phyloP scores from a whole-genome alignment of 192 early-diverging fungal genomes.

The Podila epicladia region DNA sequence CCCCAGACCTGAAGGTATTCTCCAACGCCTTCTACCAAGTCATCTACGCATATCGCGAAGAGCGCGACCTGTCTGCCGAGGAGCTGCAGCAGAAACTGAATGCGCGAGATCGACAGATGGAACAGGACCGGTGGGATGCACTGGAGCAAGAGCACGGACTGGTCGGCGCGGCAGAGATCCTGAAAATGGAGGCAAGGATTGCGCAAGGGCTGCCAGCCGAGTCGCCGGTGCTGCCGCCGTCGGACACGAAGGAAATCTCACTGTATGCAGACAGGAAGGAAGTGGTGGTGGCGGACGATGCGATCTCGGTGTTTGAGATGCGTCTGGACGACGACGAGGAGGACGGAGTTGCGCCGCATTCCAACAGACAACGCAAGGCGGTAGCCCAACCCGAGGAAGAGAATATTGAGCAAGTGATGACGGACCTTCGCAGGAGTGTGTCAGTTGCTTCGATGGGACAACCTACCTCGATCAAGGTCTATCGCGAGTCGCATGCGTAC shows the following conservation, averaged over 20 bases:
- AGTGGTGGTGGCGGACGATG: constrained; percentile 38
- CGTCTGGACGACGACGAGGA: constrained; percentile 17
- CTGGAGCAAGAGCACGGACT: constrained; percentile 29
- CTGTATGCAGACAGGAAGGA: constrained; percentile 43
- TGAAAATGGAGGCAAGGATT: constrained; percentile 31
- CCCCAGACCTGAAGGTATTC: constrained; percentile 16
- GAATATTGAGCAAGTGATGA: constrained; percentile 23
- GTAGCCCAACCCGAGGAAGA: constrained; percentile 16
- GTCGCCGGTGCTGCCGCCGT: constrained; percentile 12
- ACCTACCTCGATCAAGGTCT: background rate
- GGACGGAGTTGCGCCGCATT: background rate
- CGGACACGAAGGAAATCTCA: constrained; percentile 31
- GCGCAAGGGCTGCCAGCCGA: constrained; percentile 34
- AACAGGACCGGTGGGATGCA: constrained; percentile 18
- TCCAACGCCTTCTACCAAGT: constrained; percentile 30
- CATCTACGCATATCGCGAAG: constrained; percentile 40
- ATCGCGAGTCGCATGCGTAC: background rate
- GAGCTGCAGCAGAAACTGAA: constrained; percentile 28
- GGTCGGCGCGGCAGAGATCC: constrained; percentile 18
- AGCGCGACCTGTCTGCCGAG: constrained; percentile 30
- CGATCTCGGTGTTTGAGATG: constrained; percentile 37
- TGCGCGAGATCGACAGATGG: constrained; percentile 8
- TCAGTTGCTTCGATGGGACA: constrained; percentile 29
- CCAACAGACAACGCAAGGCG: background rate
- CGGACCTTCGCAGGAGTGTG: constrained; percentile 29